Base-by-base conservation (phyloP, 768 basidiomycete genomes). In the Lepiota brunneoincarnata region DNA sequence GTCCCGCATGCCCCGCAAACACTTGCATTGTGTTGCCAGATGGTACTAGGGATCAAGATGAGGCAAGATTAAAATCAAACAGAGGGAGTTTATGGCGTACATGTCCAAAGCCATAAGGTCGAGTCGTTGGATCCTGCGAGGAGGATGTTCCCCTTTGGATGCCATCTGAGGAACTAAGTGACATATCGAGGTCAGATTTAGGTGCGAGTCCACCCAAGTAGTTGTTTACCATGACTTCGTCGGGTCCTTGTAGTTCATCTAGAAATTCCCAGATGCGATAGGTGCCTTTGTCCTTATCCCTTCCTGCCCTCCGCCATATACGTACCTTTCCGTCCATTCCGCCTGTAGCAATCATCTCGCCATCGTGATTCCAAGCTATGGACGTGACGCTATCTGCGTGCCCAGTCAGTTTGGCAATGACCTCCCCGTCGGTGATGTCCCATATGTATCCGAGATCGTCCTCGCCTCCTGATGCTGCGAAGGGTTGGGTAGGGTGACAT, bases 311-410 rank as follows among this genome's bases (percentile, higher is more conserved):
- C 64, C 88, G 75, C 97, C 97, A 99, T 57, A 99, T 74, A 57
- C 95, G 78, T 36, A 98, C 87, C 67, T 84, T 87, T 7, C 97
- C 97, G 63, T 99, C 97, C 97, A 99, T 98, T 0, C 97, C 97
- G 9, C 96, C 97, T 0, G 95, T 97, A 14, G 95, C 86, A 54
- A 95, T 78, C 80, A 97, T 80, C 71, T 97, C 89, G 2, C 97
- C 97, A 66, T 98, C 96, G 0, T 74, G 62, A 66, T 85, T 96
- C 81, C 91, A 99, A 18, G 78, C 86, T 3, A 80, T 78, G 50
- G 77, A 77, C 4, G 86, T 85, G 43, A 99, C 93, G 58, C 92
- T 94, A 66, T 99, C 97, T 6, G 86, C 84, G 69, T 99, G 97
- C 2, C 97, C 97, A 0, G 89, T 88, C 47, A 99, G 78, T 70